Conservation (phyloP, 768 basidiomycete species). For the Ramaria sp. region DNA sequence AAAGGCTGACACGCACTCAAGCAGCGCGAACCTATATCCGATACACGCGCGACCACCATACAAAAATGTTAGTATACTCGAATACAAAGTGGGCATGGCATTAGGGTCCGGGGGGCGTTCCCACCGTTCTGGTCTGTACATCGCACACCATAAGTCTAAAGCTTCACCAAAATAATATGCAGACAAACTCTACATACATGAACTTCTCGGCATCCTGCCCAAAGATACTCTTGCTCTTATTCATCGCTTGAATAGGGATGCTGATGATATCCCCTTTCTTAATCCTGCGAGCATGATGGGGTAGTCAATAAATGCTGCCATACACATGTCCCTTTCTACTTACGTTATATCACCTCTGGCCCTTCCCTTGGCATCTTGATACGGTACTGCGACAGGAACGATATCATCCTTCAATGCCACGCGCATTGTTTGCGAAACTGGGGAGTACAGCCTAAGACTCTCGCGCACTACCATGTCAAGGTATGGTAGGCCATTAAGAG, state of each 20-base stretch:
- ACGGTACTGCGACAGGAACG: conserved; percentile 36
- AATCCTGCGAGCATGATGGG: conserved; percentile 22
- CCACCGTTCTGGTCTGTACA: conserved; percentile 44
- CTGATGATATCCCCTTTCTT: conserved; percentile 45
- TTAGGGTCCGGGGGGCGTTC: conserved; percentile 25
- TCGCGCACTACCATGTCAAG: conserved; percentile 57
- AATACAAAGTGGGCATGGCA: conserved; percentile 40
- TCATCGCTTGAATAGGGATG: conserved; percentile 50
- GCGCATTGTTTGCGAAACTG: conserved; percentile 51
- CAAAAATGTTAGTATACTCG: conserved; percentile 45
- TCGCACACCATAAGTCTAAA: conserved; percentile 9
- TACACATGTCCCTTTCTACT: conserved; percentile 13
- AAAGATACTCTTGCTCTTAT: conserved; percentile 46
- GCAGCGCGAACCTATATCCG: conserved; percentile 49
- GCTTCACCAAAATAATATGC: neutral
- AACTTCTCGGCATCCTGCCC: conserved; percentile 57
- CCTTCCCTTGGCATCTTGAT: conserved; percentile 16
- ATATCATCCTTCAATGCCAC: conserved; percentile 32
- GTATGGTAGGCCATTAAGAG: conserved; percentile 35
- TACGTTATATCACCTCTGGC: neutral
- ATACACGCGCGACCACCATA: conserved; percentile 52
- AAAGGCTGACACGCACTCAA: conserved; percentile 35
- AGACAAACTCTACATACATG: conserved; percentile 23
- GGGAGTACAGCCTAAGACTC: conserved; percentile 41
- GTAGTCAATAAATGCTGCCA: neutral